These are phyloP conservation scores for Sphaerulina vaccinii DNA, from an alignment of 2,329 filamentous ascomycete genomes.

Conservation along the genomic window DNA sequence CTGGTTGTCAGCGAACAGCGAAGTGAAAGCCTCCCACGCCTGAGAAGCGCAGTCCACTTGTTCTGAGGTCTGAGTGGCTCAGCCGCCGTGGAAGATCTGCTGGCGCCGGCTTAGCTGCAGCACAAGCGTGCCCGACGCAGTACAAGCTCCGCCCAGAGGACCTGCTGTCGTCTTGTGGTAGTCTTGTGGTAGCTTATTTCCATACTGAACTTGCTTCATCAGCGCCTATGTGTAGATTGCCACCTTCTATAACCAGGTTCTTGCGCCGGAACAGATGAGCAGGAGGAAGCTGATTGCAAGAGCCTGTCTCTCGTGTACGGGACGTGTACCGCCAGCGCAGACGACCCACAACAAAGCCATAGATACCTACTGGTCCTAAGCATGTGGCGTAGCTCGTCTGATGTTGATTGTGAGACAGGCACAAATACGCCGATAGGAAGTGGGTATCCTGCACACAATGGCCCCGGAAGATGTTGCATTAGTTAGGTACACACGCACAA, in stretches of 20 bases:
- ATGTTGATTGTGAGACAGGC: background rate
- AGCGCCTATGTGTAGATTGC: background rate
- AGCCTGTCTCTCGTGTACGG: background rate
- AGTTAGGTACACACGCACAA: background rate
- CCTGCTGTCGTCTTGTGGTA: conserved; percentile 13
- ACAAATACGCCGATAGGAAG: background rate
- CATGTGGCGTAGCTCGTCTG: background rate
- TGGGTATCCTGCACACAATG: background rate
- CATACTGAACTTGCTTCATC: background rate
- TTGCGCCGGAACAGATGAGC: background rate
- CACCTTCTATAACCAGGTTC: background rate
- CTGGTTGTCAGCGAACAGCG: conserved; percentile 3
- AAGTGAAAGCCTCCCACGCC: background rate
- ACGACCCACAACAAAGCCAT: background rate
- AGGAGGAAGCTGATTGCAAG: background rate
- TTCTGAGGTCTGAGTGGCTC: conserved; percentile 7
- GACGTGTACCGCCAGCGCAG: background rate
- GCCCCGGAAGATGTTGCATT: background rate
- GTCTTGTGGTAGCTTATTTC: conserved; percentile 1
- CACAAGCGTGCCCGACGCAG: conserved; percentile 13
- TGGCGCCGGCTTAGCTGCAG: conserved; percentile 2
- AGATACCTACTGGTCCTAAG: background rate
- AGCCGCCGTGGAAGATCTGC: conserved; percentile 3
- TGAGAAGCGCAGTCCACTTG: background rate
- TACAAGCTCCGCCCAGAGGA: conserved; percentile 16